These are phyloP conservation scores for Trametes versicolor DNA, from an alignment of 1,284 basidiomycete species.

Conservation along the genomic window DNA sequence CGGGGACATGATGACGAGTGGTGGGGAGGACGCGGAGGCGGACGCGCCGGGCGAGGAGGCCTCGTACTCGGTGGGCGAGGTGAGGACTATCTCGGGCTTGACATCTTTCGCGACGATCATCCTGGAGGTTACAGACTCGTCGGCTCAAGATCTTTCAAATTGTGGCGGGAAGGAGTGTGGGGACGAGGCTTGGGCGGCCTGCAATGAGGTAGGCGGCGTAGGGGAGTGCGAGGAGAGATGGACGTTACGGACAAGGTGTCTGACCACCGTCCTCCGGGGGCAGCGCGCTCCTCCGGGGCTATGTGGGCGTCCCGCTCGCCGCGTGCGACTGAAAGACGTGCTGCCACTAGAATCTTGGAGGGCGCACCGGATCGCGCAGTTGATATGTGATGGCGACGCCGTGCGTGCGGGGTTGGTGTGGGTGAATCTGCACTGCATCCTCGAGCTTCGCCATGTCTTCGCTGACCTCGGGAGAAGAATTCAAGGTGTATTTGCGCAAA, in stretches of 20 bases:
- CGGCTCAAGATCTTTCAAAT: background rate
- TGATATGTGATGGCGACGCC: background rate
- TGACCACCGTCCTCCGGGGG: background rate
- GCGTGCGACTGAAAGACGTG: background rate
- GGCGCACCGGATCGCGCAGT: background rate
- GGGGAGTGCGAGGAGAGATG: background rate
- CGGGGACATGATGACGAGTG: background rate
- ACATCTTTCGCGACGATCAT: slow-evolving; percentile 5
- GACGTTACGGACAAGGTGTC: background rate
- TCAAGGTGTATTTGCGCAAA: too few relatives aligned
- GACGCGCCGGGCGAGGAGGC: background rate
- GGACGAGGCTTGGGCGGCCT: background rate
- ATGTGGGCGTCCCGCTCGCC: background rate
- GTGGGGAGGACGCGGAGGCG: background rate
- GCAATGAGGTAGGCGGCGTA: background rate
- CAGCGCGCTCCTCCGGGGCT: background rate
- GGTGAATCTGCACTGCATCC: background rate
- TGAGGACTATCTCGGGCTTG: background rate
- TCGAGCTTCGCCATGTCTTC: too few relatives aligned
- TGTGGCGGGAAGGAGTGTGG: background rate
- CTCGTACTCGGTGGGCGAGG: background rate
- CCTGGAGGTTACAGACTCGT: background rate
- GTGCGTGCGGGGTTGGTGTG: background rate
- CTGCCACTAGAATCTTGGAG: background rate
- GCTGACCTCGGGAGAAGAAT: too few relatives aligned